Conservation (phyloP, 129 eudicot species). For the Saposhnikovia divaricata region DNA sequence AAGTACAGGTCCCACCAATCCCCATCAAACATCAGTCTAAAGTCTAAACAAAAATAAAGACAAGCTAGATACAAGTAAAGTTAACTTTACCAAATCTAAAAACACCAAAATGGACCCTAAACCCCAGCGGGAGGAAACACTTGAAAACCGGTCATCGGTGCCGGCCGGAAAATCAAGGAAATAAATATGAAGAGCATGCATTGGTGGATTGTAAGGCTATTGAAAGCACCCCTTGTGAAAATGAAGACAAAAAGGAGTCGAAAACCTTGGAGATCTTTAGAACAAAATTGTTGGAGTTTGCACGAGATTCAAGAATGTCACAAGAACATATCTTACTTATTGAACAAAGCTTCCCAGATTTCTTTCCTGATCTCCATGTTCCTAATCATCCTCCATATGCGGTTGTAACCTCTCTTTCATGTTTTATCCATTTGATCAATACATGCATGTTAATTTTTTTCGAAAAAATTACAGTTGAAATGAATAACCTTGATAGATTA, state of each 20-base stretch:
- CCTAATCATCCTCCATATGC: conserved; percentile 24
- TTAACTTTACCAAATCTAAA: conserved; percentile 1
- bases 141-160: neutral
- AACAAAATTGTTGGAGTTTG: neutral
- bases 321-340: neutral
- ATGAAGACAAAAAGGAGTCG: neutral
- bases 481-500: too few relatives aligned
- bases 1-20: neutral
- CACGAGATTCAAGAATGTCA: neutral
- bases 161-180: conserved; percentile 7
- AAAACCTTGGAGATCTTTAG: neutral
- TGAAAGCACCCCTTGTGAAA: neutral
- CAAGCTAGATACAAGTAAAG: neutral
- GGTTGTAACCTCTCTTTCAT: neutral
- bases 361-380: conserved; percentile 12
- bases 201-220: neutral
- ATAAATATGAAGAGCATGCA: neutral
- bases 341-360: neutral
- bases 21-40: neutral
- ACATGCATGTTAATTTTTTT: neutral
- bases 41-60: neutral
- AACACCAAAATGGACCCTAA: neutral
- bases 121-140: neutral
- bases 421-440: neutral
- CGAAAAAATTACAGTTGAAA: too few relatives aligned